phyloP scores from a whole-genome alignment of 257 asterid genomes.

The Buddleja alternifolia region DNA sequence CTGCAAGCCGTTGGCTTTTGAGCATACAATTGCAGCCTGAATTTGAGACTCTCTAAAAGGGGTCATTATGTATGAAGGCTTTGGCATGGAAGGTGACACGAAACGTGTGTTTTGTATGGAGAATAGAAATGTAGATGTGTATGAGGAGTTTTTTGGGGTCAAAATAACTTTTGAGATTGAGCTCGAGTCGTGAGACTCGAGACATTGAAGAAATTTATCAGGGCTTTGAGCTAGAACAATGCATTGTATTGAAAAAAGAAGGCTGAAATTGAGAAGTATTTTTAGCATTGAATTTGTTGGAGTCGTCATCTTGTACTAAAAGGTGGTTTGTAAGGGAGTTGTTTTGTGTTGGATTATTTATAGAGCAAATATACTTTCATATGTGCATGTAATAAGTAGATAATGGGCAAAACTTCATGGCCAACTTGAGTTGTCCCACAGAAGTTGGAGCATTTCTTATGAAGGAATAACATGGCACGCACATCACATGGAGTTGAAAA shows the following conservation, averaged over 20 bases:
- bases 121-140: constrained; percentile 34
- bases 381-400: too few species aligned
- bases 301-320: neutral
- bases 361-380: neutral
- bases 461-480: too few species aligned
- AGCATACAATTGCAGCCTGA: constrained; percentile 27
- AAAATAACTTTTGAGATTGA: constrained; percentile 23
- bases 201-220: constrained; percentile 34
- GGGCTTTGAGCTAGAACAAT: neutral
- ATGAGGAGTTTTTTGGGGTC: constrained; percentile 34
- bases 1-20: constrained; percentile 28
- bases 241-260: constrained; percentile 20
- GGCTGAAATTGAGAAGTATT: constrained; percentile 3
- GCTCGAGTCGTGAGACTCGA: constrained; percentile 27
- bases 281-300: neutral
- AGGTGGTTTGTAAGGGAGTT: neutral
- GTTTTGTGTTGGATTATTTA: neutral
- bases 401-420: too few species aligned
- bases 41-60: constrained; percentile 34
- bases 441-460: too few species aligned
- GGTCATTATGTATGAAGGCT: constrained; percentile 34
- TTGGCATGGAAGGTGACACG: constrained; percentile 37
- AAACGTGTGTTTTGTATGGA: constrained; percentile 46
- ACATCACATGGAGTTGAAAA: too few species aligned
- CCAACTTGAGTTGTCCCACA: too few species aligned